Evolutionary conservation across 495 filamentous ascomycete species (phyloP).

Genomic region (Penicillium nucicola): DNA sequence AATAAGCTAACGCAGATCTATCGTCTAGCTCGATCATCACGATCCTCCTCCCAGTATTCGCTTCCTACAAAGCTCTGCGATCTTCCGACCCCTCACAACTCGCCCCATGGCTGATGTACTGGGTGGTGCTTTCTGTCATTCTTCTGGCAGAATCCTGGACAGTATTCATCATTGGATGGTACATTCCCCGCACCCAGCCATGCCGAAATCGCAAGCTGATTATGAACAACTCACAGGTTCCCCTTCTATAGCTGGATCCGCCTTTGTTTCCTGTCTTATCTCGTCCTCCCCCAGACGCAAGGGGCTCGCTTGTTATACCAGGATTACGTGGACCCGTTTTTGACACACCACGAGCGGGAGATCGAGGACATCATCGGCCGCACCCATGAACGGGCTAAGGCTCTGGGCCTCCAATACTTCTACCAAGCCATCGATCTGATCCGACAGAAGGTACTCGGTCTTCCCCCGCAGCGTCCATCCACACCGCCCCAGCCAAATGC

Average conservation of each 20-base stretch:
- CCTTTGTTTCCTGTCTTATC: slow-evolving; percentile 83
- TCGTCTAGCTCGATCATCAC: slow-evolving; percentile 66
- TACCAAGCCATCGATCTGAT: slow-evolving; percentile 73
- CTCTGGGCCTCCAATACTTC: slow-evolving; percentile 76
- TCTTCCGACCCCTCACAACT: slow-evolving; percentile 86
- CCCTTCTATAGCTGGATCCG: slow-evolving; percentile 95
- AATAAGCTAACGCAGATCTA: slow-evolving; percentile 12
- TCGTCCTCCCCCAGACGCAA: slow-evolving; percentile 94
- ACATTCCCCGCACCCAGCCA: slow-evolving; percentile 7
- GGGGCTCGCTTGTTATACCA: slow-evolving; percentile 84
- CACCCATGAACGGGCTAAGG: slow-evolving; percentile 74
- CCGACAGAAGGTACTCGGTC: slow-evolving; percentile 69
- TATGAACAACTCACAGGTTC: slow-evolving; percentile 49
- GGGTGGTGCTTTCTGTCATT: slow-evolving; percentile 83
- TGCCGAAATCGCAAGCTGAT: slow-evolving; percentile 1
- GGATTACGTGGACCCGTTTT: slow-evolving; percentile 81
- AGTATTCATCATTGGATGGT: slow-evolving; percentile 82
- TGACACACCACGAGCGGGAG: slow-evolving; percentile 78
- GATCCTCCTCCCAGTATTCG: slow-evolving; percentile 93
- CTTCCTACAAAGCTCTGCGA: slow-evolving; percentile 96
- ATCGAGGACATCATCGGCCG: slow-evolving; percentile 88
- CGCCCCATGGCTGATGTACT: slow-evolving; percentile 99
- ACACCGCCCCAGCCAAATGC: slow-evolving; percentile 48
- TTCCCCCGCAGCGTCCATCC: slow-evolving; percentile 53
- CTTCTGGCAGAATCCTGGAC: slow-evolving; percentile 83